Evolutionary conservation across 129 eudicot species (phyloP).

Genomic region (Helianthus tuberosus): DNA sequence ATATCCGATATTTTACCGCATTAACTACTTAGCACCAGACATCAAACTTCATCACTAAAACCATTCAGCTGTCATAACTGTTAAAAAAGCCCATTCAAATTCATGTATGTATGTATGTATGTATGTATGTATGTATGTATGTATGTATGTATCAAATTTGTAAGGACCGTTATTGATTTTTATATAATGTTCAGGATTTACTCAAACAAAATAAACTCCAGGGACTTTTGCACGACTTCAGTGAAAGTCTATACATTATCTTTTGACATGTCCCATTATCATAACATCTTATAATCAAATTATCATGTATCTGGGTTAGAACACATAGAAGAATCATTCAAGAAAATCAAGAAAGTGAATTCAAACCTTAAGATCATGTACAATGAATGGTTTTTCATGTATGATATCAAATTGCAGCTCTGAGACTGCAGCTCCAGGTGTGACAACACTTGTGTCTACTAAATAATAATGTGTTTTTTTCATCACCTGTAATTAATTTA

Average conservation of each 20-base stretch:
- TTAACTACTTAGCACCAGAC: too few relatives aligned
- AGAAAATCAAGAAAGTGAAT: slow-evolving; percentile 8
- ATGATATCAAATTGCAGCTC: slow-evolving; percentile 83
- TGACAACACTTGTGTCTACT: slow-evolving; percentile 81
- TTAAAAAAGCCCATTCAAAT: too few relatives aligned
- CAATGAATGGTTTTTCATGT: slow-evolving; percentile 66
- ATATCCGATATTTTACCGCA: too few relatives aligned
- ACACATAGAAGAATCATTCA: slow-evolving; percentile 14
- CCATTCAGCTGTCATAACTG: too few relatives aligned
- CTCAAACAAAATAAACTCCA: not conserved
- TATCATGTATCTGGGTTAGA: not conserved
- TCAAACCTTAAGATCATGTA: slow-evolving; percentile 79
- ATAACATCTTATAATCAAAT: not conserved
- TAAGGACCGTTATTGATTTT: not conserved
- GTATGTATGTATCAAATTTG: not conserved
- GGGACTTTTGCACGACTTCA: not conserved
- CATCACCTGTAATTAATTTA: slow-evolving; percentile 67
- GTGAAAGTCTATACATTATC: not conserved
- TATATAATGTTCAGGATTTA: not conserved
- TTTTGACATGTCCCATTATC: not conserved
- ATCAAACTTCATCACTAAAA: too few relatives aligned
- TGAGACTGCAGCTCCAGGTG: slow-evolving; percentile 96
- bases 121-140: too few relatives aligned
- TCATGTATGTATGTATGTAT: too few relatives aligned
- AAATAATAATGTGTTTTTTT: slow-evolving; percentile 97